Percentiles rank a stretch among this genome's conserved stretches.
These are phyloP conservation scores for Blastomyces silverae DNA, from an alignment of 2,329 filamentous ascomycete species.

Conservation along the genomic window DNA sequence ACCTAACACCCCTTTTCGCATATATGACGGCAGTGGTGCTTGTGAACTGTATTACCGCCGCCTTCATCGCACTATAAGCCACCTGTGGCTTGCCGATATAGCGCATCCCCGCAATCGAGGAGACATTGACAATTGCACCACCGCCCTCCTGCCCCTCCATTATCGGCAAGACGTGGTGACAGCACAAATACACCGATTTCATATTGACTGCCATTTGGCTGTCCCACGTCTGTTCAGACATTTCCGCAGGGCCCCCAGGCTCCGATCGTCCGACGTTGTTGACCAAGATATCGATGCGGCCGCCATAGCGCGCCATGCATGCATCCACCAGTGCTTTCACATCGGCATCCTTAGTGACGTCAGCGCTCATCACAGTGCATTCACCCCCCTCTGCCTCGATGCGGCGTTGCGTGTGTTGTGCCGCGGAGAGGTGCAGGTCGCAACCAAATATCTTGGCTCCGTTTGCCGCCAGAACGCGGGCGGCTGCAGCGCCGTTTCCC, in stretches of 20 bases:
- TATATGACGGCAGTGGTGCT: conserved; percentile 46
- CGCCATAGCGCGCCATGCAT: conserved; percentile 45
- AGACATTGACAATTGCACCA: conserved; percentile 45
- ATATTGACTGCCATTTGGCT: conserved; percentile 50
- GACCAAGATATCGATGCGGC: conserved; percentile 54
- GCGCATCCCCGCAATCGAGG: conserved; percentile 48
- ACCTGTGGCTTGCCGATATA: conserved; percentile 50
- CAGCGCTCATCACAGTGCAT: conserved; percentile 40
- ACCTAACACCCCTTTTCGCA: conserved; percentile 35
- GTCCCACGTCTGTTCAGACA: conserved; percentile 49
- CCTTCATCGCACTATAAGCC: conserved; percentile 49
- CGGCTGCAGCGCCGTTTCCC: conserved; percentile 49
- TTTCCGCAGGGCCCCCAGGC: conserved; percentile 45
- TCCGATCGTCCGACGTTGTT: conserved; percentile 57
- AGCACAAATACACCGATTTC: conserved; percentile 50
- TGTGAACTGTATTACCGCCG: conserved; percentile 48
- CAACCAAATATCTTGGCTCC: conserved; percentile 49
- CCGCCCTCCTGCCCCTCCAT: conserved; percentile 46
- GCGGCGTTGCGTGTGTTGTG: conserved; percentile 37
- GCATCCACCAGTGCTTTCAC: conserved; percentile 50
- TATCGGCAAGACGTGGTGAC: conserved; percentile 48
- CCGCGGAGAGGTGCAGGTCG: conserved; percentile 41
- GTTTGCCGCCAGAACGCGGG: conserved; percentile 44
- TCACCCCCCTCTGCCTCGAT: conserved; percentile 32
- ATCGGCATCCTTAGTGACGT: conserved; percentile 49